Base-by-base conservation (phyloP, 768 basidiomycete species). In the Rhodotorula toruloides region DNA sequence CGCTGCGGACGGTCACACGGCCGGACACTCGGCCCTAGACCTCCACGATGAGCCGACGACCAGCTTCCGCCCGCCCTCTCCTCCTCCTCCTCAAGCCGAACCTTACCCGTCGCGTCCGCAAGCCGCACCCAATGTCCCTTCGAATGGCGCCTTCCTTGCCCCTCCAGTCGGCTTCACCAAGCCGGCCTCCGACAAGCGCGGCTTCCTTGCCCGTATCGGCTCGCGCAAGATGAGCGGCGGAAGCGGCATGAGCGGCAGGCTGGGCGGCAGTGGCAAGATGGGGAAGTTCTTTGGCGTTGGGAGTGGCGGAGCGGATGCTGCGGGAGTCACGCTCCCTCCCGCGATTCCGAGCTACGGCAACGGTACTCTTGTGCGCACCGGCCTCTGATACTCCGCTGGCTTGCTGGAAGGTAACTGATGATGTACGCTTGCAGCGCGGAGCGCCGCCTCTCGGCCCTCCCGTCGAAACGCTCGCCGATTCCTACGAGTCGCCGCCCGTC, bases 1-100 rank as follows among this genome's bases (percentile, higher is more conserved):
- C 14, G 70, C 70, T 0, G 56, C 47, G 11, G 54, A 67, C 40
- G 70, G 70, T 0, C 70, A 71, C 53, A 53, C 37, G n/a, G n/a
- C n/a, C n/a, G n/a, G n/a, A n/a, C n/a, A n/a, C n/a, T n/a, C n/a
- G n/a, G 4, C 50, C 50, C 12, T 27, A 32, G 11, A 54, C 61
- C 2, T 37, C 29, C 4, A 27, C 52, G 10, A 46, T 16, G 21
- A 46, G n/a, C n/a, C n/a, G n/a, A n/a, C n/a, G n/a, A n/a, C n/a
- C n/a, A 46, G 21, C 44, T 46, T 8, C 44, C 44, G 11, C 44
- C 48, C 10, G 54, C 36, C n/a, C 40, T 65, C 17, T 12, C 50
- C 27, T 27, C 47, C 1, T 37, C 49, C 7, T n/a, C n/a, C n/a
- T n/a, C n/a, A n/a, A n/a, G 29, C 54, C n/a, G 29, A 25, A 12